Evolutionary conservation across 345 rosid species (phyloP), one percentile per base, ranked within the genome.

Genomic region (Punica granatum): DNA sequence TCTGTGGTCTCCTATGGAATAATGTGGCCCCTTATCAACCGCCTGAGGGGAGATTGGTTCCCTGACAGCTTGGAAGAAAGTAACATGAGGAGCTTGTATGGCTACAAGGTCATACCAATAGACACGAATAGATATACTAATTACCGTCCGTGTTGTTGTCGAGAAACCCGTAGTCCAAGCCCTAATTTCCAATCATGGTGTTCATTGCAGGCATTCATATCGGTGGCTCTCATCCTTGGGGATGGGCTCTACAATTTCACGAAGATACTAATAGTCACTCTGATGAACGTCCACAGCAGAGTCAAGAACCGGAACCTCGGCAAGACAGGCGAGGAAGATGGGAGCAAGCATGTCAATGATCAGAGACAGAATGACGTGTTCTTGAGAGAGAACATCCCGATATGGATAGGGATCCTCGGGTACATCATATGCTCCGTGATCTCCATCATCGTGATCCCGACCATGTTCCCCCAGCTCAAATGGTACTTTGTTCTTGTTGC

Each of bases 241-340:
- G 97, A 93, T 36, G 98, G 97, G 43, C 92, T 93, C 70, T 93
- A 93, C 81, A 90, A 83, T 70, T 89, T 93, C 76, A 42, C 86
- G 14, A 93, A 93, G 83, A 83, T 93, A 44, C 19, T 84, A 59
- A 56, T 67, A 33, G 64, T 78, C 64, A 89, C 98, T 18, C 31
- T 79, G 33, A 64, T 78, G 56, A 93, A 67, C 67, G 67, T 90
- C 64, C 79, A 74, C 58, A 66, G 77, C 51, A 87, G 80, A 74
- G 0, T 84, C 60, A 88, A 81, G 76, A 77, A 67, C 74, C 81
- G 67, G 67, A 80, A 79, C 31, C 73, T 64, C 58, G 72, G 56
- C 56, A 31, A 34, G 30, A 66, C 75, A 62, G 72, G 42, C 16
- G 69, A 44, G 8, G 76, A 74, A 30, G 75, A 58, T 16, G 74